A percentile compares a stretch with the other conserved stretches of the same genome.
Evolutionary conservation across 306 rosid species (phyloP).

Genomic region (Trifolium subterraneum): DNA sequence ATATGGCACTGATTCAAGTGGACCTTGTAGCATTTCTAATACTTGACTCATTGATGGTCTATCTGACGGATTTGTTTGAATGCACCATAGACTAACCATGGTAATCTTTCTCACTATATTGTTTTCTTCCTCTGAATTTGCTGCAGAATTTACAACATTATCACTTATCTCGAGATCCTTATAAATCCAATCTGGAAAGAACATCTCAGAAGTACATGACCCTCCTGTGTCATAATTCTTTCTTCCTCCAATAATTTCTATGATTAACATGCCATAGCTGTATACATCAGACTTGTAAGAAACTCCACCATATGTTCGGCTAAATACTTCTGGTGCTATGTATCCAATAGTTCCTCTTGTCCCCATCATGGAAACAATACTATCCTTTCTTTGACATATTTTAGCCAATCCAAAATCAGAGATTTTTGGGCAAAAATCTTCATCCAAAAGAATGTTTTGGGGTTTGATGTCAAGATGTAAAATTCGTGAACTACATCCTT

Average conservation of each 20-base stretch:
- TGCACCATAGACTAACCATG: not conserved
- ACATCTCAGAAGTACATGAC: not conserved
- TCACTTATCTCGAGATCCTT: not conserved
- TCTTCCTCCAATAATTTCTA: not conserved
- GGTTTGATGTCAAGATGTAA: slow-evolving; percentile 2
- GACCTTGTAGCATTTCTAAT: not conserved
- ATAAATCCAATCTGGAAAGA: not conserved
- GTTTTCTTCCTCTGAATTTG: not conserved
- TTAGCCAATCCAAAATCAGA: not conserved
- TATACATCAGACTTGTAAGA: not conserved
- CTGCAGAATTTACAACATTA: not conserved
- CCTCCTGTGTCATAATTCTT: not conserved
- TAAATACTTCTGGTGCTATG: slow-evolving; percentile 1
- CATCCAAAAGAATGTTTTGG: slow-evolving; percentile 1
- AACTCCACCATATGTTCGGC: not conserved
- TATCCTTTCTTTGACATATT: not conserved
- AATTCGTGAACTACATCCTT: not conserved
- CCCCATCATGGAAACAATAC: not conserved
- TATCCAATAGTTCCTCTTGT: not conserved
- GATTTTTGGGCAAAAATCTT: not conserved
- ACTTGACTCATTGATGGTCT: not conserved
- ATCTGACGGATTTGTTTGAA: not conserved
- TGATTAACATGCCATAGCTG: not conserved
- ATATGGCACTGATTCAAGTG: not conserved
- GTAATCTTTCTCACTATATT: not conserved